These are phyloP conservation scores for Pythium aphanidermatum DNA, from an alignment of 352 stramenopile genomes.

Conservation along the genomic window DNA sequence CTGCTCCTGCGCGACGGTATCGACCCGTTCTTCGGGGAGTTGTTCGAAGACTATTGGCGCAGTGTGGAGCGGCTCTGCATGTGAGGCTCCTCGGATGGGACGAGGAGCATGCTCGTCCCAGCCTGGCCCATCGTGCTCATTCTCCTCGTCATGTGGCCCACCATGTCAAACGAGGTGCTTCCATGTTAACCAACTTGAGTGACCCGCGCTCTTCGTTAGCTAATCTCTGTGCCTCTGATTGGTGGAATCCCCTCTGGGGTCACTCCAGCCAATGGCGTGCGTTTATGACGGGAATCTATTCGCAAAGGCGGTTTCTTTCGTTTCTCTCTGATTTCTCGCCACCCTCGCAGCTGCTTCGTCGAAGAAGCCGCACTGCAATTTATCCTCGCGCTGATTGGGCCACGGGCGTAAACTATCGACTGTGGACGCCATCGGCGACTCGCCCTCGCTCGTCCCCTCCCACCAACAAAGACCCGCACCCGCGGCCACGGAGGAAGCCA, in stretches of 20 bases:
- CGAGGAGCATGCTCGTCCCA: too few relatives aligned
- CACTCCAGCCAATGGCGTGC: background rate
- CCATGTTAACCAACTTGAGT: too few relatives aligned
- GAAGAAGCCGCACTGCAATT: too few relatives aligned
- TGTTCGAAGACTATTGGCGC: conserved; percentile 23
- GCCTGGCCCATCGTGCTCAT: too few relatives aligned
- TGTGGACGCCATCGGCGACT: background rate
- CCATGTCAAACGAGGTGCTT: conserved; percentile 11
- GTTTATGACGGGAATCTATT: too few relatives aligned
- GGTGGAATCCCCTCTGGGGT: background rate
- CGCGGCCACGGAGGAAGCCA: background rate
- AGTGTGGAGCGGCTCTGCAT: conserved; percentile 14
- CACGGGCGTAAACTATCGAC: background rate
- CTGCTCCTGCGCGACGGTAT: conserved; percentile 2
- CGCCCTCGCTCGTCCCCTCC: background rate
- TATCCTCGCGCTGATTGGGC: conserved; percentile 4
- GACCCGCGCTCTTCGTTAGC: conserved; percentile 9
- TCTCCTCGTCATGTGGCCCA: too few relatives aligned
- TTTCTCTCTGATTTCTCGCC: conserved; percentile 2
- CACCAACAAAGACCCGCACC: conserved; percentile 2
- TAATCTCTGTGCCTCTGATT: conserved; percentile 1
- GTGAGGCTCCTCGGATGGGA: too few relatives aligned
- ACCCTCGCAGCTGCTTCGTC: too few relatives aligned
- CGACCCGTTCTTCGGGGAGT: conserved; percentile 16
- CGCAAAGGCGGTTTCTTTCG: too few relatives aligned